These are phyloP conservation scores for Microbotryum scabiosae DNA, from an alignment of 1,284 basidiomycete species.

Conservation along the genomic window DNA sequence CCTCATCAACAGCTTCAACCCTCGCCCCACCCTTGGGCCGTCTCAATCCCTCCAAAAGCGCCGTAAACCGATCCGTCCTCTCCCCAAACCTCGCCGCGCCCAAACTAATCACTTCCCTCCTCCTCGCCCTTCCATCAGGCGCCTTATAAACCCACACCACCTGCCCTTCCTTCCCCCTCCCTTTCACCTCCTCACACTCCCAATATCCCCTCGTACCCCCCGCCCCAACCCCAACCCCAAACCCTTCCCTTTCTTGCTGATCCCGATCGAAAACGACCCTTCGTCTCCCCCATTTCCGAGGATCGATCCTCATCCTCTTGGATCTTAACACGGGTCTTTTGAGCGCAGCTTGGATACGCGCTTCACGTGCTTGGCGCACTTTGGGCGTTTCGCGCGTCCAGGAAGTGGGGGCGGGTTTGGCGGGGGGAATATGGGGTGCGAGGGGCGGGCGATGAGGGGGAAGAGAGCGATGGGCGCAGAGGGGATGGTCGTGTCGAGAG, in stretches of 20 bases:
- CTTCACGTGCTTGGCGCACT: slow-evolving; percentile 12
- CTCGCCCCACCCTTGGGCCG: neutral
- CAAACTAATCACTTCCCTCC: slow-evolving; percentile 18
- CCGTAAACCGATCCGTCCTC: slow-evolving; percentile 22
- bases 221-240: neutral
- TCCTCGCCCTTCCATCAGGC: slow-evolving; percentile 14
- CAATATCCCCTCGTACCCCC: slow-evolving; percentile 14
- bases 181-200: slow-evolving; percentile 22
- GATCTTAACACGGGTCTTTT: slow-evolving; percentile 5
- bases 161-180: neutral
- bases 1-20: neutral
- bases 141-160: slow-evolving; percentile 27
- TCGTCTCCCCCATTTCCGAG: slow-evolving; percentile 18
- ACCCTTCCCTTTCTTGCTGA: neutral
- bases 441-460: slow-evolving; percentile 24
- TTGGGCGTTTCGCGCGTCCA: slow-evolving; percentile 22
- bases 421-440: slow-evolving; percentile 17
- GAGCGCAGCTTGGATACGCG: neutral
- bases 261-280: slow-evolving; percentile 10
- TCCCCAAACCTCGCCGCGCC: neutral
- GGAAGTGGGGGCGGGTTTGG: slow-evolving; percentile 17
- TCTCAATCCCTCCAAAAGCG: slow-evolving; percentile 13
- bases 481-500: slow-evolving; percentile 17
- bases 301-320: slow-evolving; percentile 26
- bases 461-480: slow-evolving; percentile 16